Percentiles rank a stretch among this genome's conserved stretches.
phyloP scores from a whole-genome alignment of 345 rosid species.

The Populus alba region DNA sequence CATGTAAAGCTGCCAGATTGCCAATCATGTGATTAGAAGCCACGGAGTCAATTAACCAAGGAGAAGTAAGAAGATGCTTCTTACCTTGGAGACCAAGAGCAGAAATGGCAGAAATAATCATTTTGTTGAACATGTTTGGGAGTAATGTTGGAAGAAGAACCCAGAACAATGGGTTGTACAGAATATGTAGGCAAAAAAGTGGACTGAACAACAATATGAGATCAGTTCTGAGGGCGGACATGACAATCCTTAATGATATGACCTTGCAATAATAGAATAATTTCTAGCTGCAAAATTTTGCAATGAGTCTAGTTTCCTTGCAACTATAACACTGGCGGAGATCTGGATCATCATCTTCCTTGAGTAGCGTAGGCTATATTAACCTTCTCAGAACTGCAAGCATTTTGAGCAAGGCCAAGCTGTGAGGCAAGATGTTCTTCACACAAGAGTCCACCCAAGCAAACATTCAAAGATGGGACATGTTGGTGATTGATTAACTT shows the following conservation, averaged over 20 bases:
- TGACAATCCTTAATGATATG: too few relatives aligned
- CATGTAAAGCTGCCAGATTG: background rate
- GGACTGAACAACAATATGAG: background rate
- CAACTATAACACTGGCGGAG: background rate
- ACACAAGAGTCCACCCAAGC: background rate
- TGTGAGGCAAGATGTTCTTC: background rate
- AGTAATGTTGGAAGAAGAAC: background rate
- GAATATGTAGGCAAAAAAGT: background rate
- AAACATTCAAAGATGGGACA: background rate
- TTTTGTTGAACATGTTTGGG: background rate
- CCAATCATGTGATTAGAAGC: too few relatives aligned
- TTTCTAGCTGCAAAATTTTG: too few relatives aligned
- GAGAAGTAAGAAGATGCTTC: background rate
- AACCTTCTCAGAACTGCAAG: background rate
- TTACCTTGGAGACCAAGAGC: background rate
- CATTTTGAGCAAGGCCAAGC: background rate
- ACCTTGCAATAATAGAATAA: too few relatives aligned
- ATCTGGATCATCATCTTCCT: background rate
- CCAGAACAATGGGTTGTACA: background rate
- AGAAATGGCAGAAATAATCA: background rate
- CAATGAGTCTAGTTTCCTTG: background rate
- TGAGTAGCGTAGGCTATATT: background rate
- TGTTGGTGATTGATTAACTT: background rate
- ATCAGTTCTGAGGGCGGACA: too few relatives aligned
- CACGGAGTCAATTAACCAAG: background rate